phyloP scores from a whole-genome alignment of 305 asterid genomes.

The Plantago coronopus region DNA sequence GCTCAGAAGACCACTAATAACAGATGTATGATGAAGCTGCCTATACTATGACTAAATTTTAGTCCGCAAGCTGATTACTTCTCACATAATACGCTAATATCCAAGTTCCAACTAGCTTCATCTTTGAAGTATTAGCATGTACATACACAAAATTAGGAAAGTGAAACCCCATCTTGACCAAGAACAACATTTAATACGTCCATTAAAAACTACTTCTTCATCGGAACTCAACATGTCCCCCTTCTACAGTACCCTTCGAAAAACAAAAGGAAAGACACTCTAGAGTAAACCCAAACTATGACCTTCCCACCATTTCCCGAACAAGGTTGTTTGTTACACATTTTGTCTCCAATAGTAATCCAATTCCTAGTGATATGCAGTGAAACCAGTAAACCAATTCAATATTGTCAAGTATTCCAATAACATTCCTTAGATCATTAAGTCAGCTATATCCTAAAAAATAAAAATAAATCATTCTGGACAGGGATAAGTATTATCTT shows the following conservation, averaged over 20 bases:
- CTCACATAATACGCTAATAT: background rate
- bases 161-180: background rate
- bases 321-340: too few species aligned
- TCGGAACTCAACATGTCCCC: background rate
- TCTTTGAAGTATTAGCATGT: background rate
- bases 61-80: background rate
- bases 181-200: background rate
- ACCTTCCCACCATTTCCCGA: background rate
- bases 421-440: too few species aligned
- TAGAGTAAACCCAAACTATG: too few species aligned
- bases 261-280: background rate
- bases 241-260: too few species aligned
- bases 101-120: background rate
- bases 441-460: too few species aligned
- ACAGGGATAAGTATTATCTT: constrained; percentile 5
- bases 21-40: background rate
- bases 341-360: too few species aligned
- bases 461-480: too few species aligned
- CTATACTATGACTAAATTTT: background rate
- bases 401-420: too few species aligned
- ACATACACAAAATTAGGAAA: background rate
- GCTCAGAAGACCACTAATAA: background rate
- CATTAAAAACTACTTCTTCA: background rate
- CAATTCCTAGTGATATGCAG: too few species aligned
- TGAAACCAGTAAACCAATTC: too few species aligned